Percentiles rank a stretch among this genome's conserved stretches.
These are phyloP conservation scores for cucumber (Cucumis sativus) DNA, from an alignment of 306 rosid genomes.

Conservation along the genomic window DNA sequence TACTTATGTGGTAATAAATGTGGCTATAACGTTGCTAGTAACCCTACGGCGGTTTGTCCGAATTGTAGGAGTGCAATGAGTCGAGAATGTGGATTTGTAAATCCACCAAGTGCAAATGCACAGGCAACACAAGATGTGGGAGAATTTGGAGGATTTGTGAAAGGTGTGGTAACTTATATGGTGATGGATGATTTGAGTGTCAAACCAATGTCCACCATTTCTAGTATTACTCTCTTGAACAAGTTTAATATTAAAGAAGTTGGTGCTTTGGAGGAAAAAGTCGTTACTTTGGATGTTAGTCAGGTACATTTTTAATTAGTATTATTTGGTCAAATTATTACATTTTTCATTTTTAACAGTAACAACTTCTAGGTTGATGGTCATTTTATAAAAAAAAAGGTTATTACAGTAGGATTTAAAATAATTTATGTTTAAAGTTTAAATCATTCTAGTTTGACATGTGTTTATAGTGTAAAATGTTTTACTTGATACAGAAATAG, in stretches of 20 bases:
- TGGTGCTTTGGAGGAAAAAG: slow-evolving; percentile 14
- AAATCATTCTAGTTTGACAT: no score
- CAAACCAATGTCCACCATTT: slow-evolving; percentile 19
- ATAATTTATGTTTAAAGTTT: no score
- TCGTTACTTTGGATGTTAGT: neutral
- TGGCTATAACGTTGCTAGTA: neutral
- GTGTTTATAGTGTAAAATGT: no score
- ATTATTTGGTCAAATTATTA: no score
- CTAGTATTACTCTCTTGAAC: slow-evolving; percentile 1
- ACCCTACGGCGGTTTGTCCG: neutral
- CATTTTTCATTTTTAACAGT: no score
- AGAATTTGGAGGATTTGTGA: slow-evolving; percentile 15
- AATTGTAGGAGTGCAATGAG: accelerated
- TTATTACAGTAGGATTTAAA: no score
- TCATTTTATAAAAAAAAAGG: no score
- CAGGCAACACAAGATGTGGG: no score
- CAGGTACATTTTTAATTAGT: neutral
- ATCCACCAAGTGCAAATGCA: neutral
- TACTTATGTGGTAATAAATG: neutral
- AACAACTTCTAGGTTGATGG: no score
- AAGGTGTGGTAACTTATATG: slow-evolving; percentile 19
- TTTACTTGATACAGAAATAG: no score
- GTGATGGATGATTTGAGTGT: slow-evolving; percentile 22
- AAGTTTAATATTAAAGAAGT: slow-evolving; percentile 14
- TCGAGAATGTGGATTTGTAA: accelerated